Percentiles rank a stretch among this genome's conserved stretches.
Evolutionary conservation across 1,284 basidiomycete genomes (phyloP).

Genomic region (Ustilago vetiveriae): DNA sequence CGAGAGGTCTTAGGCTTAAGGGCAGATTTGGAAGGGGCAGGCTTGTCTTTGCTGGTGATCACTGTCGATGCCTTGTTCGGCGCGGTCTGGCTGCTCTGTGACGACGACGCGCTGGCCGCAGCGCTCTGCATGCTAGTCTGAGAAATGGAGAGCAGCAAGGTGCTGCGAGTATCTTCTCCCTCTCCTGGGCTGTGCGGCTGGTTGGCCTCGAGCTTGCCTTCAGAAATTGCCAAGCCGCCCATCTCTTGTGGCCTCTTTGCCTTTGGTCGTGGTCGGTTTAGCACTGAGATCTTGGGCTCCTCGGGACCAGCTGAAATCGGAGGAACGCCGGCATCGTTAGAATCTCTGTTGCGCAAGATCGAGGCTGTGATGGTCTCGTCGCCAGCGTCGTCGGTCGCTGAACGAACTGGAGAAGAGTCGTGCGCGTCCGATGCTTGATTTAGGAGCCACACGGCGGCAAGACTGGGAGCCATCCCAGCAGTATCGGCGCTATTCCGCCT

Average conservation of each 20-base stretch:
- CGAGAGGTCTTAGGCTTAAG: conserved; percentile 43
- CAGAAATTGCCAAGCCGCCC: conserved; percentile 47
- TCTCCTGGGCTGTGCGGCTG: conserved; percentile 9
- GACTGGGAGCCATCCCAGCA: conserved; percentile 51
- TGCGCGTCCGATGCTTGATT: conserved; percentile 26
- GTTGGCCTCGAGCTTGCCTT: conserved; percentile 43
- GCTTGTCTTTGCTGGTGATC: conserved; percentile 47
- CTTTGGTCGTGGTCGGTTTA: conserved; percentile 51
- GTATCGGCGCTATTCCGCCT: conserved; percentile 43
- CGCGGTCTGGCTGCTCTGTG: background rate
- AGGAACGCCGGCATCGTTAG: background rate
- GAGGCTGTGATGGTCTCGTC: conserved; percentile 15
- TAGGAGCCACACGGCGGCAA: conserved; percentile 59
- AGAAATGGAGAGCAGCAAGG: conserved; percentile 35
- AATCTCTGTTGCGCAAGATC: background rate
- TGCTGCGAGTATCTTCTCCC: conserved; percentile 45
- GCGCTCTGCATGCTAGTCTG: conserved; percentile 13
- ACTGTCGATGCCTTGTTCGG: conserved; percentile 4
- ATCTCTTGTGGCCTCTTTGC: conserved; percentile 35
- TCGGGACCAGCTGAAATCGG: conserved; percentile 2
- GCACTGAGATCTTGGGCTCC: conserved; percentile 27
- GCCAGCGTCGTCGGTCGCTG: conserved; percentile 8
- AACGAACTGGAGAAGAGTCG: conserved; percentile 3
- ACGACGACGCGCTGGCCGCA: background rate
- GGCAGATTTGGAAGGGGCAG: conserved; percentile 53